phyloP scores from a whole-genome alignment of 192 early-diverging fungal genomes.

The Spizellomyces punctatus region DNA sequence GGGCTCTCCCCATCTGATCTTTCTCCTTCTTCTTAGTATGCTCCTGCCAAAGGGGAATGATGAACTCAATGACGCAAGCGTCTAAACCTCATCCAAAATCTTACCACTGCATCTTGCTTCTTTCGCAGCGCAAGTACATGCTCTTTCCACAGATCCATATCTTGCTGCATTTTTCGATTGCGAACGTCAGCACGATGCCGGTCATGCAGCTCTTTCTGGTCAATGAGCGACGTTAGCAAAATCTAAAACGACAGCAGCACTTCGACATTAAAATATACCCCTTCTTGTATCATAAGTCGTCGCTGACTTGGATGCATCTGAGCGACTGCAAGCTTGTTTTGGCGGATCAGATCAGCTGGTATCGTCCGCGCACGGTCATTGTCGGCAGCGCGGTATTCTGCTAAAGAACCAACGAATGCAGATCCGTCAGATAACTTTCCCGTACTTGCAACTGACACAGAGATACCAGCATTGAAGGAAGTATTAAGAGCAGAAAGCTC shows the following conservation, averaged over 20 bases:
- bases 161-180: constrained; percentile 42
- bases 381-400: constrained; percentile 23
- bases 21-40: constrained; percentile 46
- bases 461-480: not conserved
- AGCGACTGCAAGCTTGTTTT: constrained; percentile 25
- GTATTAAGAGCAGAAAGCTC: not conserved
- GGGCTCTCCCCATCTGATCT: constrained; percentile 46
- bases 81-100: not conserved
- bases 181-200: constrained; percentile 38
- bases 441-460: not conserved
- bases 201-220: constrained; percentile 31
- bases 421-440: not conserved
- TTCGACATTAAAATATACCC: not conserved
- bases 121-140: constrained; percentile 43
- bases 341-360: constrained; percentile 34
- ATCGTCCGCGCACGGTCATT: constrained; percentile 4
- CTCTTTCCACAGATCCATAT: constrained; percentile 35
- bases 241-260: not conserved
- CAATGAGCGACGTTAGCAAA: not conserved
- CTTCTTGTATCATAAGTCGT: constrained; percentile 35
- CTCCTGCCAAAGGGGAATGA: constrained; percentile 2
- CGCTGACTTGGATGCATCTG: constrained; percentile 19
- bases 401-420: not conserved
- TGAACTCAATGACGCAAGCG: too few relatives aligned
- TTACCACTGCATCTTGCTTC: constrained; percentile 37